A percentile compares a stretch with the other conserved stretches of the same genome.
These are phyloP conservation scores for Yamadazyma siamensis DNA, from an alignment of 1,139 yeast species.

Conservation along the genomic window DNA sequence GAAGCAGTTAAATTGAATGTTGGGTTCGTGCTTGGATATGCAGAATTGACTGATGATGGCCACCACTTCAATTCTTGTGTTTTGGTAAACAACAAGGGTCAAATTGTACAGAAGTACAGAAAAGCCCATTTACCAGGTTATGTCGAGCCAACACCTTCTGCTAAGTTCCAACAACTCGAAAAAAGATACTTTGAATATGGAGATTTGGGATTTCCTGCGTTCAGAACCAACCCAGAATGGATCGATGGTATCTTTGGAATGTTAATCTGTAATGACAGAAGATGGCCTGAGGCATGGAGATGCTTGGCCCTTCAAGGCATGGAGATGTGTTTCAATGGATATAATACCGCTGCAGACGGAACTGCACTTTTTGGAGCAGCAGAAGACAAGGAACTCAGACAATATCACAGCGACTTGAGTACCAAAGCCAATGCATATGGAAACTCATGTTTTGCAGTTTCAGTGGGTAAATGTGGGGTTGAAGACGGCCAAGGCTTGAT, in stretches of 20 bases:
- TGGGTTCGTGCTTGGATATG: conserved; percentile 32
- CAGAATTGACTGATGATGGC: conserved; percentile 32
- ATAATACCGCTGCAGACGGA: conserved; percentile 27
- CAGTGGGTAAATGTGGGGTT: conserved; percentile 28
- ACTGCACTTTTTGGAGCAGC: conserved; percentile 12
- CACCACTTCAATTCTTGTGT: conserved; percentile 28
- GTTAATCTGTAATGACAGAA: conserved; percentile 33
- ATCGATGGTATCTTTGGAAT: conserved; percentile 28
- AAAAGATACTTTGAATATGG: conserved; percentile 31
- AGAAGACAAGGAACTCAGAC: conserved; percentile 21
- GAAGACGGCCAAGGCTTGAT: conserved; percentile 30
- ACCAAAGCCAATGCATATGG: conserved; percentile 28
- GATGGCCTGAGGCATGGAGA: conserved; percentile 40
- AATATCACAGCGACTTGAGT: conserved; percentile 26
- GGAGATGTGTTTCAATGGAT: conserved; percentile 26
- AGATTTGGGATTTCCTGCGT: conserved; percentile 25
- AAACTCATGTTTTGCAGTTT: conserved; percentile 26
- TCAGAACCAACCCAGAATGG: conserved; percentile 23
- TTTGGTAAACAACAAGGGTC: conserved; percentile 24
- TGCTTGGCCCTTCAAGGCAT: conserved; percentile 26
- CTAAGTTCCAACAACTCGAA: conserved; percentile 30
- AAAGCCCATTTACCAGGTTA: conserved; percentile 31
- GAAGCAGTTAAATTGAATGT: conserved; percentile 20
- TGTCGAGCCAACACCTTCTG: conserved; percentile 20
- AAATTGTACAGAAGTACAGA: conserved; percentile 18